Conservation (phyloP, 106 monocot species). For the Dendrobium officinale region DNA sequence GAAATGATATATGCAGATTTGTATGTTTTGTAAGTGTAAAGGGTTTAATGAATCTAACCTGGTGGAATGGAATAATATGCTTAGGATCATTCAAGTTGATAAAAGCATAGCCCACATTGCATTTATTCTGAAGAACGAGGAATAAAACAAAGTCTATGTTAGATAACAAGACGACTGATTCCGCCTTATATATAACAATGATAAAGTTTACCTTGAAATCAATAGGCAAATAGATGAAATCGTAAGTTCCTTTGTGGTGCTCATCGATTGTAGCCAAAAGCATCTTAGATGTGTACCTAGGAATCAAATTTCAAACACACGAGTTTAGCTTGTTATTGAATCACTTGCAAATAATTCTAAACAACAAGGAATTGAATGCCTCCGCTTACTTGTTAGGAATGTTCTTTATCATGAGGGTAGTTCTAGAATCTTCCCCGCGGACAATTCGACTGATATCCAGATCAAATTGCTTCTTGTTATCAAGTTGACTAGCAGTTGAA, state of each 20-base stretch:
- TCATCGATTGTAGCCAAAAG: slow-evolving; percentile 96
- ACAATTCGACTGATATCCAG: slow-evolving; percentile 82
- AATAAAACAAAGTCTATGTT: slow-evolving; percentile 6
- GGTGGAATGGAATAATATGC: slow-evolving; percentile 52
- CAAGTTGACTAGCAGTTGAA: slow-evolving; percentile 33
- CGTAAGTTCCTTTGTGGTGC: slow-evolving; percentile 83
- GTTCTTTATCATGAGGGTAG: slow-evolving; percentile 98
- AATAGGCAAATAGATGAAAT: slow-evolving; percentile 96
- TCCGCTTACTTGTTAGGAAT: slow-evolving; percentile 86
- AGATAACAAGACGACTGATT: neutral
- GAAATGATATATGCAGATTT: no score
- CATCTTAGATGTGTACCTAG: slow-evolving; percentile 96
- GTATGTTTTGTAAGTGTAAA: neutral
- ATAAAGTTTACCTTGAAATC: slow-evolving; percentile 70
- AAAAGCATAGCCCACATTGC: slow-evolving; percentile 98
- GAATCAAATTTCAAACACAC: neutral
- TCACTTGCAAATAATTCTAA: neutral
- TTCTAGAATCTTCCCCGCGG: slow-evolving; percentile 68
- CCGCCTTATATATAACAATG: neutral
- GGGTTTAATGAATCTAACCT: slow-evolving; percentile 20
- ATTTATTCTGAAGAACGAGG: slow-evolving; percentile 67
- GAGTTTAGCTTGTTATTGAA: neutral
- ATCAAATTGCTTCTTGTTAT: slow-evolving; percentile 88
- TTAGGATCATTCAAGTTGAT: slow-evolving; percentile 79
- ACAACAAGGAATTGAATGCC: neutral